Evolutionary conservation across 805 yeast genomes (phyloP), one percentile per base, ranked within the genome.

Genomic region (Sugiyamaella smithiae): DNA sequence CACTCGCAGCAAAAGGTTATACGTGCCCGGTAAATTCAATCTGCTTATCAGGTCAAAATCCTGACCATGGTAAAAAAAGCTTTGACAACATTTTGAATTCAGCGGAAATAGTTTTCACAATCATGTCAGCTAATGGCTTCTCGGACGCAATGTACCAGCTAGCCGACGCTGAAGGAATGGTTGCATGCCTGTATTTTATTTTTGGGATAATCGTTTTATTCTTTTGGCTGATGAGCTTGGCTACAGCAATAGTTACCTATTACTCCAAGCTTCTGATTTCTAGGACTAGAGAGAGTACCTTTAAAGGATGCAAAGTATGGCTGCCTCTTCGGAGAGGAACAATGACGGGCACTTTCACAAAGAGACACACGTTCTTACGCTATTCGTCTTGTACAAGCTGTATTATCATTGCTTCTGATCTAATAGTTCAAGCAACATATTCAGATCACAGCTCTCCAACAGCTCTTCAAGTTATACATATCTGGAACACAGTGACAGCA

Each of bases 61-160:
- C 91, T 0, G 76, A 81, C 57, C 77, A 75, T 45, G 84, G 83
- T 3, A 78, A 86, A 11, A 77, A 84, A 24, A 79, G 84, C 47
- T 91, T 88, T 67, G 98, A 91, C 63, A 88, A 89, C 61, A 78
- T 91, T 43, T 73, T 86, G 46, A 83, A 82, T 51, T 82, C 97
- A 0, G 69, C 91, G 71, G 91, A 90, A 61, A 66, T 88, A 62
- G 90, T 89, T 1, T 88, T 88, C 63, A 89, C 91, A 19, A 70
- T 88, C 28, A 82, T 91, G 77, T 84, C 90, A 59, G 89, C 88
- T 14, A 91, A 91, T 63, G 88, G 97, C 0, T 91, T 89, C 66
- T 81, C 96, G 0, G 93, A 88, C 64, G 70, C 88, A 56, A 89
- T 91, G 97, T 89, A 88, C 60, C 72, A 84, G 53, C 76, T 86